Conservation (phyloP, 352 stramenopile species). For the Pythium volutum region DNA sequence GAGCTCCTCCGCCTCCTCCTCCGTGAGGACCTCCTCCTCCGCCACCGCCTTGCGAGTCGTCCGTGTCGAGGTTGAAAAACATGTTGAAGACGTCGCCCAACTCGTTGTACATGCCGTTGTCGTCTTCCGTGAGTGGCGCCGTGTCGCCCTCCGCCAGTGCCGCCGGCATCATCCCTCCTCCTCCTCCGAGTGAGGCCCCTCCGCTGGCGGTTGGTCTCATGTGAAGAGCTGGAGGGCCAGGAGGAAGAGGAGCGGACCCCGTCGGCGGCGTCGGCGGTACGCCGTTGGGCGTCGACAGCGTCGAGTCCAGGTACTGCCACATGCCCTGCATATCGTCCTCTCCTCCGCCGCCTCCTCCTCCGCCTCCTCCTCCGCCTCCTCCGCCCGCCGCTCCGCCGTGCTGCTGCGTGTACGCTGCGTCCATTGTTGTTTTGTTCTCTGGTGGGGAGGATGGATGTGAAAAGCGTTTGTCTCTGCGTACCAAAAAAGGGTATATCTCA, state of each 20-base stretch:
- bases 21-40: too few relatives aligned
- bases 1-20: background rate
- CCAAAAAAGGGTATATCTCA: background rate
- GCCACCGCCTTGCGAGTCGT: slow-evolving; percentile 29
- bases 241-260: background rate
- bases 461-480: background rate
- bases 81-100: slow-evolving; percentile 71
- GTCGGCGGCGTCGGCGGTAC: slow-evolving; percentile 17
- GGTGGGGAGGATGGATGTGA: background rate
- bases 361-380: background rate
- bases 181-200: background rate
- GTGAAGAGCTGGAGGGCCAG: background rate
- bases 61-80: slow-evolving; percentile 65
- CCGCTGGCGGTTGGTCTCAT: background rate
- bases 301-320: slow-evolving; percentile 61
- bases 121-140: slow-evolving; percentile 38
- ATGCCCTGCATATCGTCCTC: slow-evolving; percentile 60
- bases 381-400: background rate
- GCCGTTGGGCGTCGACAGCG: slow-evolving; percentile 36
- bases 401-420: slow-evolving; percentile 5
- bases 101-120: slow-evolving; percentile 57
- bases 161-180: slow-evolving; percentile 8
- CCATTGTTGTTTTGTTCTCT: slow-evolving; percentile 3
- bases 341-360: background rate
- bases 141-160: slow-evolving; percentile 30